Conservation (phyloP, 129 eudicot species). For the carrot (Daucus carota) region DH1_v3.0 NC_030382.2:46623501-46624000, state of each 20-base stretch:
- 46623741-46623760: slow-evolving; percentile 82
- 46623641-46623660: slow-evolving; percentile 92
- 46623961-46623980: neutral
- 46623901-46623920: slow-evolving; percentile 67
- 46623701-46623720: slow-evolving; percentile 86
- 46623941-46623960: neutral
- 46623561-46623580: slow-evolving; percentile 76
- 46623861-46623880: slow-evolving; percentile 88
- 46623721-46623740: slow-evolving; percentile 95
- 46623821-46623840: slow-evolving; percentile 76
- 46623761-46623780: slow-evolving; percentile 78
- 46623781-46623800: slow-evolving; percentile 68
- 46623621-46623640: slow-evolving; percentile 74
- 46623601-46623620: slow-evolving; percentile 62
- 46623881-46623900: slow-evolving; percentile 70
- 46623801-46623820: slow-evolving; percentile 92
- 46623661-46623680: slow-evolving; percentile 69
- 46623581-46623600: slow-evolving; percentile 68
- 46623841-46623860: slow-evolving; percentile 70
- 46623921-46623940: slow-evolving; percentile 82
- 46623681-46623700: slow-evolving; percentile 63
- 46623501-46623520: slow-evolving; percentile 95
- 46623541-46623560: slow-evolving; percentile 91
- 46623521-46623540: slow-evolving; percentile 73
- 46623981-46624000: neutral